Base-by-base conservation (phyloP, 1,284 basidiomycete species). In the Marasmius oreades region DNA sequence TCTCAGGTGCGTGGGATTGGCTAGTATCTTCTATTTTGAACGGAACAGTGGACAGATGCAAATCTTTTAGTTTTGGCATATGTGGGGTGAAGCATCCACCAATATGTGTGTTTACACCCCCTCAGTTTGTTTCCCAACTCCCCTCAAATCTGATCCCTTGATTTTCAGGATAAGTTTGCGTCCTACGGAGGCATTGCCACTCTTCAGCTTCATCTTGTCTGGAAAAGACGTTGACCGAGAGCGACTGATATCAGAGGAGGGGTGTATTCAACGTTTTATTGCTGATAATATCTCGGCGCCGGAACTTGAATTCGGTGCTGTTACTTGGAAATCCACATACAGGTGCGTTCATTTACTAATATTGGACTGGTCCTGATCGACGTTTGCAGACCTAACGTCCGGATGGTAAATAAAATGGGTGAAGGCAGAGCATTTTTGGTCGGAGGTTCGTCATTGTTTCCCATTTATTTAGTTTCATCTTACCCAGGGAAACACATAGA, bases 341-440 rank as follows among this genome's bases (percentile, higher is more conserved):
- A 24, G 47, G 47, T 50, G n/a, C 12, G 47, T 33, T 50, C 5
- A 4, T 14, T 3, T 31, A 31, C 10, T 4, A 31, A 10, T 31
- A 4, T 31, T 4, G 28, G 28, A 31, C 16, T 33, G n/a, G 16
- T 20, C 16, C 7, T 51, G 11, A 12, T 45, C 18, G 12, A 47
- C 12, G 36, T 6, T 43, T 44, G 23, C 18, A 76, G 74, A 26
- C 68, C 71, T 1, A 75, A 73, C 56, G 70, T 75, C 45, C 59
- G 73, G 5, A 71, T 74, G 67, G 70, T 69, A 1, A 65, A 72
- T 37, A 66, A 66, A 44, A 70, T 77, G 57, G 59, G 56, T 14
- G 64, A 66, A 18, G 74, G 71, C 0, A 60, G 70, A 7, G 67
- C 67, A 1, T 73, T 76, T 54, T 57, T 77, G n/a, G 67, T 64